Base-by-base conservation (phyloP, 495 filamentous ascomycete genomes). In the Halenospora varia region DNA sequence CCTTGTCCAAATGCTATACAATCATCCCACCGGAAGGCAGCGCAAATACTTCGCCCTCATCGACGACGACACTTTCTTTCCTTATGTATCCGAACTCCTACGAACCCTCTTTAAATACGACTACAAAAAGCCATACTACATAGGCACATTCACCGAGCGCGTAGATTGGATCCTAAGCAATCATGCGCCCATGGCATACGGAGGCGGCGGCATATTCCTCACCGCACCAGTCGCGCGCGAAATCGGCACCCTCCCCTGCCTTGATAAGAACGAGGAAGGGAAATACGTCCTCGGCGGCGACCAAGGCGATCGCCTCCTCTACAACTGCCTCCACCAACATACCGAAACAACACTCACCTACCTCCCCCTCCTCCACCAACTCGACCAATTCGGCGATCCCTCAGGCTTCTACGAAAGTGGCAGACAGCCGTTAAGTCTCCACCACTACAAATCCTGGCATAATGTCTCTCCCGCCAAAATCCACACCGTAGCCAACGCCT, bases 151-250 rank as follows among this genome's bases (percentile, higher is more conserved):
- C 10, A 81, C 80, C n/a, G 81, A 83, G 62, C 76, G 74, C 40
- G 50, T 48, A 6, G 57, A 62, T 39, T 66, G 64, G 64, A 53
- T 63, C 23, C 62, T 79, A 20, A 66, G 68, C 24, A 76, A 83
- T 58, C 66, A 73, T 59, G 82, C 76, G 19, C 61, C 60, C 10
- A 61, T 63, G 42, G 64, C 64, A 9, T 83, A 82, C 55, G 83
- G 83, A 56, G 83, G 83, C 63, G 83, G 79, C 18, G 82, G 79
- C 55, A 72, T 87, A 53, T 77, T 86, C 68, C 62, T 85, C 26
- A 83, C 80, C 3, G 64, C 71, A n/a, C 76, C 81, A 20, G 67
- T 82, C 2, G 51, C 77, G 0, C 62, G 71, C 10, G 60, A 72
- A 47, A 59, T 85, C 1, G 51, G 59, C 0, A 54, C 62, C 20